A percentile compares a stretch with the other conserved stretches of the same genome.
phyloP scores from a whole-genome alignment of 2,329 filamentous ascomycete genomes.

The Colletotrichum musae region DNA sequence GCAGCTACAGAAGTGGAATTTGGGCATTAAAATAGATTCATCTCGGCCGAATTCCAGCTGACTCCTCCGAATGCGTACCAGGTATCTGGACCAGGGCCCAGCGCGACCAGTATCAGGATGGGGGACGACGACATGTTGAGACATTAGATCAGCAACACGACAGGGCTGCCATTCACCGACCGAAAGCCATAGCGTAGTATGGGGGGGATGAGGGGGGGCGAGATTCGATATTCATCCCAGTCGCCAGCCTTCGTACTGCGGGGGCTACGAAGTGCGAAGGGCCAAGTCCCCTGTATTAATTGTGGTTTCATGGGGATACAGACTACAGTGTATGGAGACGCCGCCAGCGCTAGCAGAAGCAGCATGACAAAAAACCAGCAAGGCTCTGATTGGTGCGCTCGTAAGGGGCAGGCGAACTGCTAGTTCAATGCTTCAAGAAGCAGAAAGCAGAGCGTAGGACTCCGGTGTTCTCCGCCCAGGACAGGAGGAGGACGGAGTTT shows the following conservation, averaged over 20 bases:
- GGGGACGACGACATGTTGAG: not conserved
- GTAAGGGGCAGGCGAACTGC: not conserved
- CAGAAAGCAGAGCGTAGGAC: not conserved
- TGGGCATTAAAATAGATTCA: conserved; percentile 29
- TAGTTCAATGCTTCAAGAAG: not conserved
- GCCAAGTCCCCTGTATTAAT: conserved; percentile 5
- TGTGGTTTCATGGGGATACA: conserved; percentile 7
- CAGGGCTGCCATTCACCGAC: conserved; percentile 10
- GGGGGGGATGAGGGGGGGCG: conserved; percentile 2
- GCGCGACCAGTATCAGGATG: not conserved
- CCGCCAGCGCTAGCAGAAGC: conserved; percentile 24
- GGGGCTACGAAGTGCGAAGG: conserved; percentile 4
- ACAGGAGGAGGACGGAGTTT: not conserved
- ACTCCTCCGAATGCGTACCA: conserved; percentile 6
- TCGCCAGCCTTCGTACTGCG: conserved; percentile 16
- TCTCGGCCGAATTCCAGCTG: conserved; percentile 1
- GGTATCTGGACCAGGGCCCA: conserved; percentile 15
- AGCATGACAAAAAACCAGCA: conserved; percentile 27
- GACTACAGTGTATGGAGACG: conserved; percentile 10
- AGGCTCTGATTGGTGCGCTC: conserved; percentile 26
- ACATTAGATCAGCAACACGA: conserved; percentile 16
- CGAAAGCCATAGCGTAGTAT: not conserved
- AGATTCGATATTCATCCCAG: conserved; percentile 5
- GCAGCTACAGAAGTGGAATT: not conserved
- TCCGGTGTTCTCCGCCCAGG: not conserved